These are phyloP conservation scores for Tausonia pullulans DNA, from an alignment of 1,284 basidiomycete species.

Conservation along the genomic window DNA sequence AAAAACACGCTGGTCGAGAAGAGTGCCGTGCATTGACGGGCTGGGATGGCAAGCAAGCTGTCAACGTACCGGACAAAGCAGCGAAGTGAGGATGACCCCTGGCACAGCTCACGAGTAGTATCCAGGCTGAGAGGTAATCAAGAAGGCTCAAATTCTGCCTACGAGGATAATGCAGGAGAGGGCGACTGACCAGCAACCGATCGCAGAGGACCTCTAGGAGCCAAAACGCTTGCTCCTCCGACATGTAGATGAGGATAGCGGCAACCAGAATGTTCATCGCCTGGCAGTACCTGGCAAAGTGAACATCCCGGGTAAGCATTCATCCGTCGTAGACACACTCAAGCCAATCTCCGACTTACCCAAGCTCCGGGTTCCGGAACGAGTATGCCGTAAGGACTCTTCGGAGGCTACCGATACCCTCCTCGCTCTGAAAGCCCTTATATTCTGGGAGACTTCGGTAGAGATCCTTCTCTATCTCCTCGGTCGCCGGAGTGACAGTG, in stretches of 20 bases:
- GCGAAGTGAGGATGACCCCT: not conserved
- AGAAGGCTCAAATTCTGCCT: not conserved
- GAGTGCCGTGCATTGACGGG: constrained; percentile 96
- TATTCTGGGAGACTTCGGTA: constrained; percentile 91
- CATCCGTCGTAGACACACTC: not conserved
- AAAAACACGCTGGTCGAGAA: constrained; percentile 95
- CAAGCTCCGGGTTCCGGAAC: constrained; percentile 89
- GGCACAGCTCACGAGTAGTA: constrained; percentile 72
- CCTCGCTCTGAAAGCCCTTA: constrained; percentile 79
- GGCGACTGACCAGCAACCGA: constrained; percentile 49
- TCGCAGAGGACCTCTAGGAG: constrained; percentile 91
- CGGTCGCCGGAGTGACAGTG: constrained; percentile 74
- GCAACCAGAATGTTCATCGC: constrained; percentile 86
- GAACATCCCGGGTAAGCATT: constrained; percentile 6
- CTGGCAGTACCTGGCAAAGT: constrained; percentile 38
- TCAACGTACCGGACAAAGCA: not conserved
- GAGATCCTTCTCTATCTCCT: constrained; percentile 98
- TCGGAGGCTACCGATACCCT: constrained; percentile 71
- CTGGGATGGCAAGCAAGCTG: constrained; percentile 35
- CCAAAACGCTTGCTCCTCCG: constrained; percentile 98
- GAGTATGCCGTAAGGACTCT: constrained; percentile 93
- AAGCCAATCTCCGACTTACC: constrained; percentile 43
- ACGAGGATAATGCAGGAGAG: too few relatives aligned
- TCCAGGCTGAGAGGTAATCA: constrained; percentile 46
- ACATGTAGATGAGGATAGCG: constrained; percentile 92